Evolutionary conservation across 192 early-diverging fungal genomes (phyloP), one percentile per base, ranked within the genome.

Genomic region (Coemansia sp.): DNA sequence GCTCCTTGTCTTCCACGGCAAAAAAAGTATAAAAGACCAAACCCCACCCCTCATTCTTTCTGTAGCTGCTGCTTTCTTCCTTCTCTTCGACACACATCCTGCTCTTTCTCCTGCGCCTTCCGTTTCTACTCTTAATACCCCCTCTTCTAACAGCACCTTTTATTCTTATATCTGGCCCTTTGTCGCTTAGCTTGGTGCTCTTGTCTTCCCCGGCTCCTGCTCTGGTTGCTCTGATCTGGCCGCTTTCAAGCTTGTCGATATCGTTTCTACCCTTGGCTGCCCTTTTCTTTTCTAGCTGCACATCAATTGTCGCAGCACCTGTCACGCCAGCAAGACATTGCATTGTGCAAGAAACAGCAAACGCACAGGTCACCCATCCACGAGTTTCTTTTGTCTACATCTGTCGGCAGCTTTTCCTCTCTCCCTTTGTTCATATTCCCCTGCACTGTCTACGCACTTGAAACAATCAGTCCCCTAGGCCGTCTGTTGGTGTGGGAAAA

Each of bases 321-420:
- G 54, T 65, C 64, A 65, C 64, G 64, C 64, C 64, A 42, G 53
- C 42, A 56, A 55, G 49, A 48, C 62, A 64, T 64, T 64, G 15
- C 53, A 40, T 36, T 42, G 20, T 35, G 25, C 62, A 52, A 15
- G 49, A 52, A 25, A 52, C 49, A 9, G 10, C 49, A 25, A 62
- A 50, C 33, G 42, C 64, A 65, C 64, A 36, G 38, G 64, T 53
- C 64, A 36, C 25, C 25, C 23, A 29, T 29, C 29, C 34, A 25
- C 33, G 38, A 5, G 36, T 65, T 40, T 63, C 43, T n/a, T 52
- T 63, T 40, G 62, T 52, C 53, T 15, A 15, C 45, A 20, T 29
- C 60, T 49, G 43, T 22, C 49, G 9, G 23, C 9, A 25, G 49
- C n/a, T 48, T 17, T 20, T 15, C 17, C 13, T 45, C 42, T 17